phyloP scores from a whole-genome alignment of 169 alveolate genomes.

The Eimeria acervulina region DNA sequence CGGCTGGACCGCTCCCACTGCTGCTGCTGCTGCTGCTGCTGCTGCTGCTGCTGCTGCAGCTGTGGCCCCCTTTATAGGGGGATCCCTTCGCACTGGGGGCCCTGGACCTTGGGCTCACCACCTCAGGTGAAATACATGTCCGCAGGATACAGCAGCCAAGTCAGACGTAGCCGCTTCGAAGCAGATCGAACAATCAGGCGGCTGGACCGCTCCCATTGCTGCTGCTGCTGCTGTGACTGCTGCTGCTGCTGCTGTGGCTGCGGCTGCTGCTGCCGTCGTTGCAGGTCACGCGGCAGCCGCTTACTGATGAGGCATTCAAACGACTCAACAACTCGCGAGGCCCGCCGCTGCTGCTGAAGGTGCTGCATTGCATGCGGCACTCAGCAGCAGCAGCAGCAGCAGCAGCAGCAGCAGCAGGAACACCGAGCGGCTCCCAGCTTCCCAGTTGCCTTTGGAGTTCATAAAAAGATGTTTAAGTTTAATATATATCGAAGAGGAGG shows the following conservation, averaged over 20 bases:
- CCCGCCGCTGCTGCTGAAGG: conserved; percentile 29
- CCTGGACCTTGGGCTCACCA: background rate
- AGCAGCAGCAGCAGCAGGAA: background rate
- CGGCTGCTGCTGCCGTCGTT: conserved; percentile 11
- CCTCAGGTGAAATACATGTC: conserved; percentile 18
- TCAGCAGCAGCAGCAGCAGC: conserved; percentile 53
- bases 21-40: background rate
- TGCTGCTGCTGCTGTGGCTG: too few relatives aligned
- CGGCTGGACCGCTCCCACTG: too few relatives aligned
- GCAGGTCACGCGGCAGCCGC: conserved; percentile 4
- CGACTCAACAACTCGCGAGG: background rate
- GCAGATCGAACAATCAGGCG: conserved; percentile 42
- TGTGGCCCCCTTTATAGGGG: too few relatives aligned
- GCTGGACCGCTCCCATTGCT: conserved; percentile 49
- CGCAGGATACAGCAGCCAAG: conserved; percentile 41
- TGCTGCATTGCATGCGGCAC: background rate
- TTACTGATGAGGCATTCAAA: background rate
- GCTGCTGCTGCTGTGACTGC: conserved; percentile 52
- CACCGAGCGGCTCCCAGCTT: conserved; percentile 6
- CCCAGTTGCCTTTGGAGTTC: background rate
- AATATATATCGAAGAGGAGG: background rate
- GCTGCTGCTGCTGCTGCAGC: background rate
- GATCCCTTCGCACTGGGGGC: background rate
- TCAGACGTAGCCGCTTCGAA: conserved; percentile 15
- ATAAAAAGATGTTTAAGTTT: background rate